Percentiles rank a stretch among this genome's conserved stretches.
Conservation (phyloP, 2,329 filamentous ascomycete genomes). For the Elsinoe ampelina region DNA sequence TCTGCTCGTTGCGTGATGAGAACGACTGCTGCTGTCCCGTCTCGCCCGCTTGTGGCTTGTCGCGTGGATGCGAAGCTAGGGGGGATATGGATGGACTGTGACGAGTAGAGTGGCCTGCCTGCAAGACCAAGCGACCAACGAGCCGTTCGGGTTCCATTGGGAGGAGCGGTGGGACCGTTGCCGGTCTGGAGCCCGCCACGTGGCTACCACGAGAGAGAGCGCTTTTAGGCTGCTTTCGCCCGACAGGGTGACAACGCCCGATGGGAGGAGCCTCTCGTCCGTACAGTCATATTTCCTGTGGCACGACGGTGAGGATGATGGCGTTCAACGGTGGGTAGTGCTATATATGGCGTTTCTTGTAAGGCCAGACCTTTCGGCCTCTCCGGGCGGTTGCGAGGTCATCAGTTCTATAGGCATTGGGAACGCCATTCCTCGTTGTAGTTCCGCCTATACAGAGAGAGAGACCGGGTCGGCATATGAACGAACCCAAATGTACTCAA, state of each 20-base stretch:
- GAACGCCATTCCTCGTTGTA: not conserved
- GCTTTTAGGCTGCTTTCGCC: not conserved
- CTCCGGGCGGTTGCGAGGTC: not conserved
- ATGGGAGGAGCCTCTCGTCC: not conserved
- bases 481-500: not conserved
- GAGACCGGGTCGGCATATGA: not conserved
- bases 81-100: not conserved
- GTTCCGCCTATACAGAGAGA: not conserved
- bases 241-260: not conserved
- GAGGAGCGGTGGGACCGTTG: not conserved
- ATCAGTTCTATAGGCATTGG: conserved; percentile 1
- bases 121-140: not conserved
- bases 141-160: conserved; percentile 1
- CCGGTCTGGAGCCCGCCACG: conserved; percentile 8
- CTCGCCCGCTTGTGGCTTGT: not conserved
- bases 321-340: not conserved
- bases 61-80: not conserved
- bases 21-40: not conserved
- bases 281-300: not conserved
- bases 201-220: not conserved
- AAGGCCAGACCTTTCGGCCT: not conserved
- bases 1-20: too few species aligned
- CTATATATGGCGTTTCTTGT: not conserved
- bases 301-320: not conserved
- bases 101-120: not conserved